phyloP scores from a whole-genome alignment of 805 yeast genomes.

The fission yeast (Schizosaccharomyces pombe) region ASM294v3 CU329670.1:4404001-4404500 shows the following conservation, averaged over 20 bases:
- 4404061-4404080: too few relatives aligned
- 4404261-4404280: neutral
- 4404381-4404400: neutral
- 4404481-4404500: constrained; percentile 15
- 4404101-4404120: too few relatives aligned
- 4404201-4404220: neutral
- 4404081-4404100: too few relatives aligned
- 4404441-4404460: neutral
- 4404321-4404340: neutral
- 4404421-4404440: neutral
- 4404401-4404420: neutral
- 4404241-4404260: neutral
- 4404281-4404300: neutral
- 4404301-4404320: neutral
- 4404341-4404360: neutral
- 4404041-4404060: too few relatives aligned
- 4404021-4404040: too few relatives aligned
- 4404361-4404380: neutral
- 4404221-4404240: neutral
- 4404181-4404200: neutral
- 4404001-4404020: too few relatives aligned
- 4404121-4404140: too few relatives aligned
- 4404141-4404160: neutral
- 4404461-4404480: constrained; percentile 5
- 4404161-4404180: neutral